A percentile compares a stretch with the other conserved stretches of the same genome.
Conservation (phyloP, 495 filamentous ascomycete species). For the Peziza echinospora region DNA sequence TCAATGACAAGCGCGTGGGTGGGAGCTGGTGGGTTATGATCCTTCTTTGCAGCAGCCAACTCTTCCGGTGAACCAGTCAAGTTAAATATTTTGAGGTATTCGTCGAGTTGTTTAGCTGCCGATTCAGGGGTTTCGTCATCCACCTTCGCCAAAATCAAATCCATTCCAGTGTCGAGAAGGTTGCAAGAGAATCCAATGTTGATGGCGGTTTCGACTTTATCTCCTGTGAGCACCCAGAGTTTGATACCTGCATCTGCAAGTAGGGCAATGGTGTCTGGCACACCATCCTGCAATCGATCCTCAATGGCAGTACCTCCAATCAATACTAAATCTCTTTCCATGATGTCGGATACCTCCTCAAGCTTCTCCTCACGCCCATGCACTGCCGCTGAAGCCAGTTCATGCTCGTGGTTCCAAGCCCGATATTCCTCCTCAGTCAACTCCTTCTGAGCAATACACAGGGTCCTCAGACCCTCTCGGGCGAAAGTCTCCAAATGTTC, state of each 20-base stretch:
- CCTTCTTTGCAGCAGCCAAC: conserved; percentile 49
- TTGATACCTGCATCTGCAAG: conserved; percentile 93
- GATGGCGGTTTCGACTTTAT: conserved; percentile 98
- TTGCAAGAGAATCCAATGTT: conserved; percentile 99
- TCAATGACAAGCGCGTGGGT: conserved; percentile 97
- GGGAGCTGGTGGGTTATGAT: conserved; percentile 62
- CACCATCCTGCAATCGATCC: conserved; percentile 89
- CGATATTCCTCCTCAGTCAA: conserved; percentile 73
- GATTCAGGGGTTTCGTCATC: conserved; percentile 44
- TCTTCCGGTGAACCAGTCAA: conserved; percentile 80
- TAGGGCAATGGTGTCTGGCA: conserved; percentile 86
- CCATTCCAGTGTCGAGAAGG: conserved; percentile 91
- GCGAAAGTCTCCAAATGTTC: conserved; percentile 95
- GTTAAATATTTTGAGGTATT: conserved; percentile 44
- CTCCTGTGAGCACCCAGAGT: conserved; percentile 96
- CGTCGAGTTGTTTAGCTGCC: conserved; percentile 49
- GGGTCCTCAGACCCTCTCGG: conserved; percentile 77
- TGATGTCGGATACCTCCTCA: conserved; percentile 68
- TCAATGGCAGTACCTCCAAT: conserved; percentile 95
- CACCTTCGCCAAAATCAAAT: conserved; percentile 77
- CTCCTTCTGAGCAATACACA: conserved; percentile 79
- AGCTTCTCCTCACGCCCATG: conserved; percentile 83
- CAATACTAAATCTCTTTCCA: conserved; percentile 75
- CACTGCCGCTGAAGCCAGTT: conserved; percentile 65
- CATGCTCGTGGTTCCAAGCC: conserved; percentile 66